These are phyloP conservation scores for Suillus occidentalis DNA, from an alignment of 768 basidiomycete genomes.

Conservation along the genomic window DNA sequence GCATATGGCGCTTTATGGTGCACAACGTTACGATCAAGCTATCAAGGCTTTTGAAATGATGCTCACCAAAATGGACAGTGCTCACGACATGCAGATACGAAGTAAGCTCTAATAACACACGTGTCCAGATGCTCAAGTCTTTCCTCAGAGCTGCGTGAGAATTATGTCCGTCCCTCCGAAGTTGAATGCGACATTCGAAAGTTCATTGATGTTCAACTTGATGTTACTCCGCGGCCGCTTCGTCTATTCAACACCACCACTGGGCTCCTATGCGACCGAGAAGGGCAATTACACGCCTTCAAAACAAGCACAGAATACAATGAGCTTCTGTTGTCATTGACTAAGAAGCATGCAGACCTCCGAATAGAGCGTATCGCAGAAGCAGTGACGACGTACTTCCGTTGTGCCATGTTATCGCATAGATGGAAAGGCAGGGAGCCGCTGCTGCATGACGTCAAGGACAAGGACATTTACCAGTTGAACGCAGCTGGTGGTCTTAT, in stretches of 20 bases:
- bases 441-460: too few relatives aligned
- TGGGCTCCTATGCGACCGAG: not conserved
- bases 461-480: too few relatives aligned
- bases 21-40: not conserved
- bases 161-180: not conserved
- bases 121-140: not conserved
- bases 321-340: not conserved
- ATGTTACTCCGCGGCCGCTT: not conserved
- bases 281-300: not conserved
- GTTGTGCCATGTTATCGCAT: not conserved
- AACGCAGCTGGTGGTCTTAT: not conserved
- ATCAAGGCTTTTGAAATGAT: not conserved
- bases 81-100: not conserved
- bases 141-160: not conserved
- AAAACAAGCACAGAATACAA: not conserved
- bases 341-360: not conserved
- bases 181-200: not conserved
- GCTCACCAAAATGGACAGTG: not conserved
- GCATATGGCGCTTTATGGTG: not conserved
- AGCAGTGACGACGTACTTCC: not conserved
- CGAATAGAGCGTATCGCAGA: not conserved
- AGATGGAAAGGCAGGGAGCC: not conserved
- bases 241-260: not conserved
- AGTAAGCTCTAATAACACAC: not conserved
- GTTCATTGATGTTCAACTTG: not conserved